Evolutionary conservation across 352 stramenopile genomes (phyloP).

Genomic region (Thalassiosira livingstoniorum): DNA sequence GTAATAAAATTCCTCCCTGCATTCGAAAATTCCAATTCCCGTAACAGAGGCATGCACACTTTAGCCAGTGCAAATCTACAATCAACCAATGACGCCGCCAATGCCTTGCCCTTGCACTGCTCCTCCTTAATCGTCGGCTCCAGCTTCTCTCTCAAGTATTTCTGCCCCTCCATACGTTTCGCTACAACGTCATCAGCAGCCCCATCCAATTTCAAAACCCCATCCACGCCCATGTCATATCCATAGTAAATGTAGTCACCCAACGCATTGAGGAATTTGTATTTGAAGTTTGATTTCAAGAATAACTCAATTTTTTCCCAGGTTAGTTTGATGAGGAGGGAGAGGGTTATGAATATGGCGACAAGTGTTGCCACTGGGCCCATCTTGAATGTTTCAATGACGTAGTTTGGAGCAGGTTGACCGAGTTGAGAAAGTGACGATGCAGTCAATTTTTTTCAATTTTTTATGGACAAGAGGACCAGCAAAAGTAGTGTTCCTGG

Average conservation of each 20-base stretch:
- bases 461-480: background rate
- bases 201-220: conserved; percentile 32
- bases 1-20: conserved; percentile 51
- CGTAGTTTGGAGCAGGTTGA: background rate
- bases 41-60: conserved; percentile 59
- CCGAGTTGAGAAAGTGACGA: background rate
- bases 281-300: conserved; percentile 54
- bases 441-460: background rate
- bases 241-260: conserved; percentile 61
- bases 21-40: conserved; percentile 58
- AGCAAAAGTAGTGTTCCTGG: background rate
- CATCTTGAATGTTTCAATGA: conserved; percentile 16
- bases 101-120: background rate
- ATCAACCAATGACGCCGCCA: conserved; percentile 51
- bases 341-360: conserved; percentile 39
- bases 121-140: background rate
- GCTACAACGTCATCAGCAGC: conserved; percentile 22
- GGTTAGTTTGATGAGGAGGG: conserved; percentile 31
- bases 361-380: conserved; percentile 27
- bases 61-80: conserved; percentile 61
- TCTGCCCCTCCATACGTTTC: conserved; percentile 38
- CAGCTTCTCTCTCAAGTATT: conserved; percentile 48
- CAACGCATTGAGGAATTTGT: conserved; percentile 51
- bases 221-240: conserved; percentile 46
- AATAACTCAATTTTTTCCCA: conserved; percentile 53